These are phyloP conservation scores for Arthrobotrys iridis DNA, from an alignment of 2,329 filamentous ascomycete genomes.

Conservation along the genomic window DNA sequence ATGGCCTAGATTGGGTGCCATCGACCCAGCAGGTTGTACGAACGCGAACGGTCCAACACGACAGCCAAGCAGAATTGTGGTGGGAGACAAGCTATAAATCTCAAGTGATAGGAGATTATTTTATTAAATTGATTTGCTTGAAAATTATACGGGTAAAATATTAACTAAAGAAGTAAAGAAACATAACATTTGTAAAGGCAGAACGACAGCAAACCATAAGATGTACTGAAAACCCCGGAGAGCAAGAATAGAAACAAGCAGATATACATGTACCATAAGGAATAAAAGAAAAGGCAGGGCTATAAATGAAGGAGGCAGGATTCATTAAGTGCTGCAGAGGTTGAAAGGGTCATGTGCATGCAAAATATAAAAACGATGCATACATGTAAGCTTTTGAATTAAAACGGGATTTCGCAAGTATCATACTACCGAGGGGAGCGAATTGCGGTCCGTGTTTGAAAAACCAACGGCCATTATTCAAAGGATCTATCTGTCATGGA, in stretches of 20 bases:
- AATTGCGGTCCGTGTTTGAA: slow-evolving; percentile 5
- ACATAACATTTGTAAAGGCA: background rate
- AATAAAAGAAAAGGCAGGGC: background rate
- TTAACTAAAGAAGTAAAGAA: slow-evolving; percentile 9
- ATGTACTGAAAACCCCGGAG: slow-evolving; percentile 6
- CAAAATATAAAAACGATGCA: slow-evolving; percentile 18
- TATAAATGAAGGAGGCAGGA: background rate
- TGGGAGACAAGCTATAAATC: background rate
- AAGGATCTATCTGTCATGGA: slow-evolving; percentile 48
- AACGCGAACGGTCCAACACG: background rate
- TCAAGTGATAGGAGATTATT: background rate
- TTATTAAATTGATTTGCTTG: slow-evolving; percentile 14
- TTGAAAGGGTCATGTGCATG: background rate
- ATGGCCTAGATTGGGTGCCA: background rate
- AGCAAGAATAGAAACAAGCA: background rate
- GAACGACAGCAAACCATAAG: background rate
- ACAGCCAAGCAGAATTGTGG: background rate
- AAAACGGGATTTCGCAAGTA: slow-evolving; percentile 10
- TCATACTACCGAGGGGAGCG: slow-evolving; percentile 7
- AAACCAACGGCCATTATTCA: slow-evolving; percentile 27
- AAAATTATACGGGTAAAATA: slow-evolving; percentile 13
- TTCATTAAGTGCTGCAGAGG: slow-evolving; percentile 26
- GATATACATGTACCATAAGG: slow-evolving; percentile 4
- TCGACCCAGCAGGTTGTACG: background rate
- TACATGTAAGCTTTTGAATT: slow-evolving; percentile 33